These are phyloP conservation scores for Pisolithus thermaeus DNA, from an alignment of 1,284 basidiomycete species.

Conservation along the genomic window DNA sequence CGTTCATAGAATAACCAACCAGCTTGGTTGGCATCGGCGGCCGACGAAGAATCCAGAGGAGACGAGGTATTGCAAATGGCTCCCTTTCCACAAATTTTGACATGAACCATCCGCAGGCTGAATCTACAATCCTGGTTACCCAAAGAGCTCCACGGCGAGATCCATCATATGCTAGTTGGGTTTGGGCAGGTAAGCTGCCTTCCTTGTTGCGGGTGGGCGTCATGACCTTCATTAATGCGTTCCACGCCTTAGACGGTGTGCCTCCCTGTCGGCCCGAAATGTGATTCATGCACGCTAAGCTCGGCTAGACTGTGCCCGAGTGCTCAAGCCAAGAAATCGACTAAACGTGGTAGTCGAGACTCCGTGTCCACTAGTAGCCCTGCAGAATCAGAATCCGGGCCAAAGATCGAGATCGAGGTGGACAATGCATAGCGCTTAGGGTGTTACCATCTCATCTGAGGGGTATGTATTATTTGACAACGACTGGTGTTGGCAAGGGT, in stretches of 20 bases:
- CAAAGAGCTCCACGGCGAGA: conserved; percentile 68
- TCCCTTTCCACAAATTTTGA: background rate
- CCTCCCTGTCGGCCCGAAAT: conserved; percentile 76
- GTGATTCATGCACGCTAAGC: conserved; percentile 69
- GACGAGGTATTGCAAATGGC: conserved; percentile 52
- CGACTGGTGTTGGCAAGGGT: too few species aligned
- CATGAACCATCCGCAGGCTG: conserved; percentile 40
- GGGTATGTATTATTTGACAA: too few species aligned
- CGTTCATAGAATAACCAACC: conserved; percentile 92
- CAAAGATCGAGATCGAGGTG: conserved; percentile 35
- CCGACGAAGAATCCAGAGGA: conserved; percentile 85
- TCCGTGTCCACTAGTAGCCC: background rate
- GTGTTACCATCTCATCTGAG: background rate
- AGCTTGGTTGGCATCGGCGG: conserved; percentile 85
- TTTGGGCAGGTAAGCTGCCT: conserved; percentile 73
- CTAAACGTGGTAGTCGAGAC: conserved; percentile 20
- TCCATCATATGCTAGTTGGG: conserved; percentile 87
- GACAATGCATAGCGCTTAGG: conserved; percentile 15
- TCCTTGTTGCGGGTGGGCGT: background rate
- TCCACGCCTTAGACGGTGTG: conserved; percentile 59
- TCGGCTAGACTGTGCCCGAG: conserved; percentile 54
- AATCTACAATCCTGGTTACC: conserved; percentile 93
- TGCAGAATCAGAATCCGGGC: conserved; percentile 17
- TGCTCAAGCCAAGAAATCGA: conserved; percentile 35
- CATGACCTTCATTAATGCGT: background rate